A percentile compares a stretch with the other conserved stretches of the same genome.
These are phyloP conservation scores for Cicer bijugum DNA, from an alignment of 306 rosid genomes.

Conservation along the genomic window DNA sequence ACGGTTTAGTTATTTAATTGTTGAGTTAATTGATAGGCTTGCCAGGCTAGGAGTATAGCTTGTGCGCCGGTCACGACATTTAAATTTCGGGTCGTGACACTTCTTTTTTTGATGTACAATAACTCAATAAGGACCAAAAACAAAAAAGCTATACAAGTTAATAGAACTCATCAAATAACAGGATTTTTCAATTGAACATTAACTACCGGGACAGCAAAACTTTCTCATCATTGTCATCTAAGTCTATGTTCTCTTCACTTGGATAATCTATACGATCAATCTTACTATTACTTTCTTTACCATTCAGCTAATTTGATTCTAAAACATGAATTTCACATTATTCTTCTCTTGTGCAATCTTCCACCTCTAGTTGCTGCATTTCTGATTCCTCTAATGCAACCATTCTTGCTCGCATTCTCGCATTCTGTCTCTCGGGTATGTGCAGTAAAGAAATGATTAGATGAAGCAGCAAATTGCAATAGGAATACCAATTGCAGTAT, in stretches of 20 bases:
- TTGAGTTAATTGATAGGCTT: no score
- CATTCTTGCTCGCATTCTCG: constrained; percentile 71
- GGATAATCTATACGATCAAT: constrained; percentile 32
- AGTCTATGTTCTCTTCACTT: constrained; percentile 37
- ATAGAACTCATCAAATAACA: neutral
- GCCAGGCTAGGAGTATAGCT: no score
- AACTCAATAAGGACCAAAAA: neutral
- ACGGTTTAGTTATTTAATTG: no score
- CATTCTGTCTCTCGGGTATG: constrained; percentile 81
- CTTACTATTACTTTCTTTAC: constrained; percentile 35
- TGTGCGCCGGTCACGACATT: no score
- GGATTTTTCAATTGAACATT: neutral
- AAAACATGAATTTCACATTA: constrained; percentile 38
- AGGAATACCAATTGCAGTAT: constrained; percentile 70
- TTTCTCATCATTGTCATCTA: constrained; percentile 54
- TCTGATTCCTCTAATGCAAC: constrained; percentile 57
- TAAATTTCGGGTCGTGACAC: no score
- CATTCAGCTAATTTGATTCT: constrained; percentile 37
- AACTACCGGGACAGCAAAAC: constrained; percentile 49
- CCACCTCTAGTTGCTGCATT: constrained; percentile 53
- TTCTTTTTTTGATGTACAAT: neutral
- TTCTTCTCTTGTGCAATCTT: constrained; percentile 36
- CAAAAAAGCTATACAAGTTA: neutral
- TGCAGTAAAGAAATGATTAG: constrained; percentile 73
- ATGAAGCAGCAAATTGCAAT: constrained; percentile 65